phyloP scores from a whole-genome alignment of 352 stramenopile genomes.

The Phytophthora quininea region DNA sequence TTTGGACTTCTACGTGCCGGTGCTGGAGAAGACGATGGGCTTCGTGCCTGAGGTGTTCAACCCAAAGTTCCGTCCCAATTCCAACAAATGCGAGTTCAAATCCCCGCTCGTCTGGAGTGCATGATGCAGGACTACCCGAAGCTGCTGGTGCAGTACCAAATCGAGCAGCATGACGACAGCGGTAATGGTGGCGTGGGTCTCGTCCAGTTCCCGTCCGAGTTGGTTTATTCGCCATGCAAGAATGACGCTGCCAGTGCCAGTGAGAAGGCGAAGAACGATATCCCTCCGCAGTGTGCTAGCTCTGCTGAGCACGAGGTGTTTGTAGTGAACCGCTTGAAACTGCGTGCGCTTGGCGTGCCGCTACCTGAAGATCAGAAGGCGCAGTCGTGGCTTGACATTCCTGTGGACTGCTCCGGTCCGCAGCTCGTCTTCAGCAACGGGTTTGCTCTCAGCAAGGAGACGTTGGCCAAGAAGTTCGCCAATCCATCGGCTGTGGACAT shows the following conservation, averaged over 20 bases:
- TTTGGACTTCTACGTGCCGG: constrained; percentile 51
- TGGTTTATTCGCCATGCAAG: constrained; percentile 83
- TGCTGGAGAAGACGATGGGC: constrained; percentile 54
- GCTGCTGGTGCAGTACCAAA: constrained; percentile 49
- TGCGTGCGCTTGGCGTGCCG: constrained; percentile 34
- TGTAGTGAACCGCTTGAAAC: constrained; percentile 47
- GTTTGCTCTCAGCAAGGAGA: constrained; percentile 44
- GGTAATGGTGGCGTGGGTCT: constrained; percentile 39
- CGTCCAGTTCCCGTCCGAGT: constrained; percentile 55
- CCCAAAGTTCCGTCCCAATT: constrained; percentile 50
- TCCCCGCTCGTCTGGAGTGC: constrained; percentile 72
- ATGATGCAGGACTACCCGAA: constrained; percentile 87
- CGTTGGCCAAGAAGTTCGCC: constrained; percentile 39
- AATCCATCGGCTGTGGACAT: constrained; percentile 38
- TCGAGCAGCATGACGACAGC: constrained; percentile 19
- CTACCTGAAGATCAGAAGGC: constrained; percentile 21
- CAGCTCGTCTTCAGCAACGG: constrained; percentile 51
- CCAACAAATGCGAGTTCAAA: constrained; percentile 54
- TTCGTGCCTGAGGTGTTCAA: constrained; percentile 79
- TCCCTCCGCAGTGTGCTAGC: constrained; percentile 67
- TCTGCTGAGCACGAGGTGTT: constrained; percentile 76
- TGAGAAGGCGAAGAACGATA: constrained; percentile 53
- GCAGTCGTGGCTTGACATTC: constrained; percentile 58
- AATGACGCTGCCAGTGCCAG: constrained; percentile 65
- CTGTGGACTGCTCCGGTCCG: constrained; percentile 44